Evolutionary conservation across 495 filamentous ascomycete species (phyloP).

Genomic region (Podospora anserina): DNA sequence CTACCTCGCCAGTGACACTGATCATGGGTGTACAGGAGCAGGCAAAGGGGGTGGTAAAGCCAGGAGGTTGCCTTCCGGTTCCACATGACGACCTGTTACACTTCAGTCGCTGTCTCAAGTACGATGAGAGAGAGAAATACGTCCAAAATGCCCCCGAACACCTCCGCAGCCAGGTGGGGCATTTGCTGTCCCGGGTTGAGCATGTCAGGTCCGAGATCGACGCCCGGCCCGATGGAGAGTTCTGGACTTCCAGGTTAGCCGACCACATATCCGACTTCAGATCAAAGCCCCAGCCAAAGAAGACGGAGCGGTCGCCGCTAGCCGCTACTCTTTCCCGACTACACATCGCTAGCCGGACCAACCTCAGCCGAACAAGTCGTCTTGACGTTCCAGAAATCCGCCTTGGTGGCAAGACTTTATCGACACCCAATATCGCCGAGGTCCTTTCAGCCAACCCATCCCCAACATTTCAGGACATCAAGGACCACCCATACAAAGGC

Average conservation of each 20-base stretch:
- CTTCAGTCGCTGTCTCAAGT: conserved; percentile 17
- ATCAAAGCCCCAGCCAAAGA: conserved; percentile 18
- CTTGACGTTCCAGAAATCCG: conserved; percentile 8
- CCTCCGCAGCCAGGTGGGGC: conserved; percentile 6
- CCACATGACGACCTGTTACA: conserved; percentile 17
- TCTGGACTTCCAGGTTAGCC: conserved; percentile 18
- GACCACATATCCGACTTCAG: conserved; percentile 21
- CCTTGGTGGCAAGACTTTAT: conserved; percentile 3
- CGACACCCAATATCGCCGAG: conserved; percentile 8
- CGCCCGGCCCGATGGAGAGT: conserved; percentile 15
- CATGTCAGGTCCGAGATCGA: conserved; percentile 13
- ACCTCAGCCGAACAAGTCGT: not conserved
- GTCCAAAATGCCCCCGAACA: conserved; percentile 11
- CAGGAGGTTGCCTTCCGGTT: conserved; percentile 12
- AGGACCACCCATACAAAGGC: conserved; percentile 12
- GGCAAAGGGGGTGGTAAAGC: conserved; percentile 1
- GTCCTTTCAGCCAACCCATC: not conserved
- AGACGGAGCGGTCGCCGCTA: conserved; percentile 9
- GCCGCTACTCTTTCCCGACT: conserved; percentile 16
- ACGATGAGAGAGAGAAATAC: conserved; percentile 15
- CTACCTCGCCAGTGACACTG: not conserved
- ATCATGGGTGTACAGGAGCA: conserved; percentile 6
- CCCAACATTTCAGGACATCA: not conserved
- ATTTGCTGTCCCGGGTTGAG: conserved; percentile 15
- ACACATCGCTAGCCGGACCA: conserved; percentile 14